phyloP scores from a whole-genome alignment of 176 grass and related monocot species.

The Zoysia pacifica region DNA sequence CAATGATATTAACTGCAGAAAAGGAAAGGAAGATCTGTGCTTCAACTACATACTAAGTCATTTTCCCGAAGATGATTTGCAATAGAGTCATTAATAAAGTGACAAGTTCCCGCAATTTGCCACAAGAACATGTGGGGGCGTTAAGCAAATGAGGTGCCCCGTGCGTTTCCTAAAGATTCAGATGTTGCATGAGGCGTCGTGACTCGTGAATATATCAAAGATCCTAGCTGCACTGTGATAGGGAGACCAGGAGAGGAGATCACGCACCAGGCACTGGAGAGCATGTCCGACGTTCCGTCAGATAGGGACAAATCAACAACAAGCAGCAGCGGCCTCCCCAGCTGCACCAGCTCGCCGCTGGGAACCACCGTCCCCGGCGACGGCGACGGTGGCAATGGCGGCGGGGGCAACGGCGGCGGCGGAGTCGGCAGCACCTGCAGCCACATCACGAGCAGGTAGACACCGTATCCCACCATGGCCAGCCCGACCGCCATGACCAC shows the following conservation, averaged over 20 bases:
- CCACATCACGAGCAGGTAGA: conserved; percentile 71
- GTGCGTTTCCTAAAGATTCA: not conserved
- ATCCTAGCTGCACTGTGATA: not conserved
- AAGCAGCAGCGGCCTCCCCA: conserved; percentile 55
- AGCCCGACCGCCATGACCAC: conserved; percentile 64
- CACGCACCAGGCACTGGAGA: conserved; percentile 72
- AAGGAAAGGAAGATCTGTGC: conserved; percentile 22
- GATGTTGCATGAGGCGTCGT: not conserved
- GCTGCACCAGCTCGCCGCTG: conserved; percentile 24
- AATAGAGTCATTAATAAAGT: not conserved
- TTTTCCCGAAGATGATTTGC: conserved; percentile 7
- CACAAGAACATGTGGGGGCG: conserved; percentile 10
- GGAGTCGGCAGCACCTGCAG: conserved; percentile 48
- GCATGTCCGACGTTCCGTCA: conserved; percentile 42
- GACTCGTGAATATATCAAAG: conserved; percentile 14
- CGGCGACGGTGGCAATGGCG: conserved; percentile 1
- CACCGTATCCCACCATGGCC: conserved; percentile 73
- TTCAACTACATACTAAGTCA: not conserved
- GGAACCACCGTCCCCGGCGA: not conserved
- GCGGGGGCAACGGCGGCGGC: conserved; percentile 17
- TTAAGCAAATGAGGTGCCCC: not conserved
- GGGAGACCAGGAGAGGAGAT: conserved; percentile 16
- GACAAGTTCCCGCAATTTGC: conserved; percentile 9
- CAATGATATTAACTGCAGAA: not conserved
- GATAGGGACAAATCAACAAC: conserved; percentile 43